Evolutionary conservation across 805 yeast species (phyloP).

Genomic region (Metschnikowia shivogae): DNA sequence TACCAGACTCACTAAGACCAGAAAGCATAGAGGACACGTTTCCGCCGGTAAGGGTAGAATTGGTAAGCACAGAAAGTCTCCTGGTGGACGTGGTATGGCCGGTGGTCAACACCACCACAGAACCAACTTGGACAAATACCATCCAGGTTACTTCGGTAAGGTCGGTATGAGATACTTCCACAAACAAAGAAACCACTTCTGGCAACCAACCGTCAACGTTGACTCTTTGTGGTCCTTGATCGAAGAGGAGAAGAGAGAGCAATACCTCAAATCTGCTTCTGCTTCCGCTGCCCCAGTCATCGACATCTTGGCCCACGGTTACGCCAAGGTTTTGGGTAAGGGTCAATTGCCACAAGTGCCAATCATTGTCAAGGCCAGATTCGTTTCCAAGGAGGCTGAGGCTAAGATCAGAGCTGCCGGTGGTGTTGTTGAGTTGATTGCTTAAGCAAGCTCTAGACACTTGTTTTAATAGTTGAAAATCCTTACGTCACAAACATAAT

Average conservation of each 20-base stretch:
- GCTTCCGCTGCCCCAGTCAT: constrained; percentile 96
- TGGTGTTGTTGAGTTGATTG: constrained; percentile 99
- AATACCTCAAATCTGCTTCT: constrained; percentile 79
- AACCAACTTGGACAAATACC: constrained; percentile 99
- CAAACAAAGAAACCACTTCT: constrained; percentile 89
- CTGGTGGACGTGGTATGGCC: constrained; percentile 99
- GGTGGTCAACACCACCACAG: constrained; percentile 99
- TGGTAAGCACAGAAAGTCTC: constrained; percentile 99
- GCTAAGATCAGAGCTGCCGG: constrained; percentile 99
- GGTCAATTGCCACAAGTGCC: constrained; percentile 98
- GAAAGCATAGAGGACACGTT: constrained; percentile 99
- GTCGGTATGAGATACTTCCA: constrained; percentile 99
- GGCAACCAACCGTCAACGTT: constrained; percentile 97
- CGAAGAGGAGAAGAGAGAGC: constrained; percentile 90
- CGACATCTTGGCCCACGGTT: constrained; percentile 98
- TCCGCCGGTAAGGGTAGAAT: constrained; percentile 99
- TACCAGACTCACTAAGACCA: constrained; percentile 98
- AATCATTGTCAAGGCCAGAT: constrained; percentile 99
- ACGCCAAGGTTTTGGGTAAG: constrained; percentile 99
- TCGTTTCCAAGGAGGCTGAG: constrained; percentile 98
- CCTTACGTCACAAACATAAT: constrained; percentile 1
- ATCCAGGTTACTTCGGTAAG: constrained; percentile 99
- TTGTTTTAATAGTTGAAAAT: constrained; percentile 21
- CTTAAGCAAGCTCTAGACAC: constrained; percentile 48
- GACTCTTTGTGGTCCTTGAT: constrained; percentile 98